Evolutionary conservation across 1,284 basidiomycete species (phyloP).

Genomic region (Apiotrichum gamsii): DNA sequence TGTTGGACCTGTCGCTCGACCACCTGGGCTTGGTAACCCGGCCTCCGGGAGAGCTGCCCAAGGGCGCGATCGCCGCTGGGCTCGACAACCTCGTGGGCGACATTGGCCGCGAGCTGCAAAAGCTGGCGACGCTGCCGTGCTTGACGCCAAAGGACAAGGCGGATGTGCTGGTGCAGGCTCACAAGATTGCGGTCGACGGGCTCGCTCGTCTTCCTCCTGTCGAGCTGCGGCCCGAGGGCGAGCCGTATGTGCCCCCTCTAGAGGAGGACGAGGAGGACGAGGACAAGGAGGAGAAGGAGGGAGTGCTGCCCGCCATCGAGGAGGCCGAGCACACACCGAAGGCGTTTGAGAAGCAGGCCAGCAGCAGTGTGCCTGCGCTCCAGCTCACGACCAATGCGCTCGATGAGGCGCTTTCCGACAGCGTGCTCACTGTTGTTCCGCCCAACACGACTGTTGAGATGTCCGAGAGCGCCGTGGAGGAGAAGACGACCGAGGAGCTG

Average conservation of each 20-base stretch:
- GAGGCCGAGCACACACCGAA: not conserved
- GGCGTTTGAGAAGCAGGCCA: not conserved
- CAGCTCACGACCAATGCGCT: not conserved
- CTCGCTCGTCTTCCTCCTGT: slow-evolving; percentile 40
- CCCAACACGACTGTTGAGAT: not conserved
- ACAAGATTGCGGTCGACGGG: slow-evolving; percentile 63
- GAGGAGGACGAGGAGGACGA: not conserved
- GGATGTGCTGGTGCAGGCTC: slow-evolving; percentile 68
- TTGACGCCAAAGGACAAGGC: slow-evolving; percentile 72
- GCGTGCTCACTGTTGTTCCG: no score
- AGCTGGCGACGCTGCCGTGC: slow-evolving; percentile 56
- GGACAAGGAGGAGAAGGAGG: not conserved
- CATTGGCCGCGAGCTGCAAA: slow-evolving; percentile 74
- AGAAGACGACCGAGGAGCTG: not conserved
- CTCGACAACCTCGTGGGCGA: slow-evolving; percentile 61
- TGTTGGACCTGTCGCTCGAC: slow-evolving; percentile 75
- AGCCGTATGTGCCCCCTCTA: slow-evolving; percentile 33
- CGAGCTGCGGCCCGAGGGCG: slow-evolving; percentile 45
- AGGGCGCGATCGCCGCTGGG: slow-evolving; percentile 51
- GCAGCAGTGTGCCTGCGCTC: not conserved
- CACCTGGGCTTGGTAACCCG: slow-evolving; percentile 74
- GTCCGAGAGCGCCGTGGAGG: not conserved
- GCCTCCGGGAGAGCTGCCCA: slow-evolving; percentile 46
- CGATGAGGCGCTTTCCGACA: not conserved
- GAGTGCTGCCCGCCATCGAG: slow-evolving; percentile 1